phyloP scores from a whole-genome alignment of 2,329 filamentous ascomycete species.

The Colletotrichum phormii region DNA sequence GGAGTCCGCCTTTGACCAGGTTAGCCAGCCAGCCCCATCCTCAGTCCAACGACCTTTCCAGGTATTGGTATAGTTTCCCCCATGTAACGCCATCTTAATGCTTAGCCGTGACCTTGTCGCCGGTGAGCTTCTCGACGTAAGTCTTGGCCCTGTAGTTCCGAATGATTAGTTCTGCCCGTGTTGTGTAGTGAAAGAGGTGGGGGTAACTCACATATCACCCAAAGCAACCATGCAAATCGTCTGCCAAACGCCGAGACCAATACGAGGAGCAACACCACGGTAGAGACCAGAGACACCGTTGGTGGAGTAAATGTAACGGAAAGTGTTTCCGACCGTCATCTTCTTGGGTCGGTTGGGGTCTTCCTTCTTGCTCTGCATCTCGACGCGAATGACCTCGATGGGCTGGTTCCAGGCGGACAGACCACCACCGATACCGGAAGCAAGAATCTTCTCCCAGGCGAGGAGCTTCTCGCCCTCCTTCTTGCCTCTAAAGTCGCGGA shows the following conservation, averaged over 20 bases:
- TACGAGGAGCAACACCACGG: conserved; percentile 92
- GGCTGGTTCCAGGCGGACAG: conserved; percentile 99
- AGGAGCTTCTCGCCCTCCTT: conserved; percentile 81
- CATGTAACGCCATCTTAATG: conserved; percentile 64
- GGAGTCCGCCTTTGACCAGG: conserved; percentile 7
- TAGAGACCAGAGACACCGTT: conserved; percentile 95
- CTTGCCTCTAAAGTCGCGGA: conserved; percentile 84
- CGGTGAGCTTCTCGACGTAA: conserved; percentile 75
- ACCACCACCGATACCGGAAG: conserved; percentile 89
- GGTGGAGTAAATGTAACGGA: conserved; percentile 87
- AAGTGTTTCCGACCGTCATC: conserved; percentile 92
- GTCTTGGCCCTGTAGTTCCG: conserved; percentile 67
- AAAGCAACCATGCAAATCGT: conserved; percentile 99
- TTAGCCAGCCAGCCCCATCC: conserved; percentile 10
- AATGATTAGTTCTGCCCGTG: conserved; percentile 40
- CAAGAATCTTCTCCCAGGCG: conserved; percentile 87
- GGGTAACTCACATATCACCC: conserved; percentile 87
- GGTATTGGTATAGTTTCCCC: conserved; percentile 37
- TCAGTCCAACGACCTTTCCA: conserved; percentile 27
- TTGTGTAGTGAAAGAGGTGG: not conserved
- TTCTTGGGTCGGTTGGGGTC: conserved; percentile 99
- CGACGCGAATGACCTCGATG: conserved; percentile 98
- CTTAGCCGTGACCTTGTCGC: conserved; percentile 73
- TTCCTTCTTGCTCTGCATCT: conserved; percentile 99
- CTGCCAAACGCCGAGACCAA: conserved; percentile 98